A percentile compares a stretch with the other conserved stretches of the same genome.
These are phyloP conservation scores for Phytopythium kandeliae DNA, from an alignment of 352 stramenopile genomes.

Conservation along the genomic window DNA sequence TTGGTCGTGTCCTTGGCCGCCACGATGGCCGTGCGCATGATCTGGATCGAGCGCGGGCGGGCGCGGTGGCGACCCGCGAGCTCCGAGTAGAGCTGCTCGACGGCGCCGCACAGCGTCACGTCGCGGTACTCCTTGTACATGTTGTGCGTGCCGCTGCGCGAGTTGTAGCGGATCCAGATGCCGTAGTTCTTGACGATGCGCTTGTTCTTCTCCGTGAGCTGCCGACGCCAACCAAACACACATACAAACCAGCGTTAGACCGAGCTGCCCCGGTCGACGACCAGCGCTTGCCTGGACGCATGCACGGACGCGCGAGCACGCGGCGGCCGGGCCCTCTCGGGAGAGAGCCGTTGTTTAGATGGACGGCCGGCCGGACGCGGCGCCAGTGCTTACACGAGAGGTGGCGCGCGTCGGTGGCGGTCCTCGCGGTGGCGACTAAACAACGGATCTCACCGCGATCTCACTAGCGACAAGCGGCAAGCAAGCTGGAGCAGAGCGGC, in stretches of 20 bases:
- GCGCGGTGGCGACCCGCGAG: conserved; percentile 97
- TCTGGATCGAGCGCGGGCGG: conserved; percentile 98
- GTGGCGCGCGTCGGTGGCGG: not conserved
- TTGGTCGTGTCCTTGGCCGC: conserved; percentile 96
- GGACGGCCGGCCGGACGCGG: not conserved
- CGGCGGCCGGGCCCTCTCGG: too few relatives aligned
- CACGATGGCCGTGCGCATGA: conserved; percentile 97
- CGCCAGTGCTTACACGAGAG: conserved; percentile 3
- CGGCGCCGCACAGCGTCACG: conserved; percentile 95
- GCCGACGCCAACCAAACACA: not conserved
- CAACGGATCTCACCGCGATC: conserved; percentile 65
- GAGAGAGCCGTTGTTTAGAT: conserved; percentile 6
- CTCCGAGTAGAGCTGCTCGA: conserved; percentile 99
- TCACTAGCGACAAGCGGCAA: conserved; percentile 55
- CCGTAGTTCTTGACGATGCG: conserved; percentile 99
- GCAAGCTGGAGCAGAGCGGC: conserved; percentile 75
- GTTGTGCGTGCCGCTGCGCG: conserved; percentile 99
- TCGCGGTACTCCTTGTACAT: conserved; percentile 99
- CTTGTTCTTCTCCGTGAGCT: conserved; percentile 98
- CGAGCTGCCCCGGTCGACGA: too few relatives aligned
- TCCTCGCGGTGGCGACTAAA: conserved; percentile 24
- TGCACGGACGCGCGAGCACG: too few relatives aligned
- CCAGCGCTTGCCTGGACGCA: too few relatives aligned
- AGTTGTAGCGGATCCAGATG: conserved; percentile 99
- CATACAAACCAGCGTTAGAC: not conserved